A percentile compares a stretch with the other conserved stretches of the same genome.
Conservation (phyloP, 2,329 filamentous ascomycete species). For the Fusarium sp. region DNA sequence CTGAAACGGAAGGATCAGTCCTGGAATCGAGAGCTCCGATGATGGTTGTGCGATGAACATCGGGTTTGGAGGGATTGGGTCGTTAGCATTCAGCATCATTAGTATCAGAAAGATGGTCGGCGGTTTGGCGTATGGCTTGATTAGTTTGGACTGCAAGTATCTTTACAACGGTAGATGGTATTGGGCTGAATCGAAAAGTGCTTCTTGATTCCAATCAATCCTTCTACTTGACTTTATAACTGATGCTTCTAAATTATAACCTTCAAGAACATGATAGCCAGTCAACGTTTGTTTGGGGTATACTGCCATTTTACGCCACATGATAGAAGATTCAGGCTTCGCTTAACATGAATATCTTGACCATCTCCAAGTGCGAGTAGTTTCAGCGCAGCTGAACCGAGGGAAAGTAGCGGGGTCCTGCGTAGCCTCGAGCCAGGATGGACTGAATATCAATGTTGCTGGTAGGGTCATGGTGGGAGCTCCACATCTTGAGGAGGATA, state of each 20-base stretch:
- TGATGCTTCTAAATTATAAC: not conserved
- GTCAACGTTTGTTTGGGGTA: conserved; percentile 15
- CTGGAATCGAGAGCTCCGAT: not conserved
- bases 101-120: conserved; percentile 1
- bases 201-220: not conserved
- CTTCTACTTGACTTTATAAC: not conserved
- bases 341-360: not conserved
- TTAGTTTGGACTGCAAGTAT: conserved; percentile 15
- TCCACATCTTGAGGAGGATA: conserved; percentile 93
- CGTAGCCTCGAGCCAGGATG: conserved; percentile 86
- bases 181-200: conserved; percentile 11
- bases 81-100: conserved; percentile 12
- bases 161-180: conserved; percentile 15
- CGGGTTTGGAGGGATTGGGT: not conserved
- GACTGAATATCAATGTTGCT: conserved; percentile 92
- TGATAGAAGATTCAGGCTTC: not conserved
- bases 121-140: conserved; percentile 9
- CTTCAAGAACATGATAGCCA: not conserved
- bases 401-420: conserved; percentile 88
- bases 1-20: not conserved
- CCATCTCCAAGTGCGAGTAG: not conserved
- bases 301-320: conserved; percentile 17
- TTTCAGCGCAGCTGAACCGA: conserved; percentile 71
- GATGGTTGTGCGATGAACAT: not conserved
- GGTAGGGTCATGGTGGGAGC: conserved; percentile 74